A percentile compares a stretch with the other conserved stretches of the same genome.
Evolutionary conservation across 148 eudicot species (phyloP).

Genomic region (Rhododendron ferrugineum): DNA sequence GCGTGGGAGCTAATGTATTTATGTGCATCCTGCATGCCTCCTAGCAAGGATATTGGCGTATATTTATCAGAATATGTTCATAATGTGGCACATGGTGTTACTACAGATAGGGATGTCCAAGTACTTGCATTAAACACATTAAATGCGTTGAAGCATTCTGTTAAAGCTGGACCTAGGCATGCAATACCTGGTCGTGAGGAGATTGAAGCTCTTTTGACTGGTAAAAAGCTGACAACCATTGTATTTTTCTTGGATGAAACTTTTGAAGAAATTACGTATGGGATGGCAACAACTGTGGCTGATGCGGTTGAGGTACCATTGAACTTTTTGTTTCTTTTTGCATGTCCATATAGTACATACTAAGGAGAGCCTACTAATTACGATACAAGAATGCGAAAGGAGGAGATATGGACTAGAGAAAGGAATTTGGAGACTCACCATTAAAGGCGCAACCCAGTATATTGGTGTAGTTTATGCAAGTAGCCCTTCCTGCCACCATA

Average conservation of each 20-base stretch:
- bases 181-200: constrained; percentile 87
- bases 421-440: neutral
- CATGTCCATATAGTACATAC: neutral
- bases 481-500: neutral
- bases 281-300: constrained; percentile 93
- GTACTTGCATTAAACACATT: constrained; percentile 75
- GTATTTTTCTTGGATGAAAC: constrained; percentile 98
- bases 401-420: neutral
- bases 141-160: constrained; percentile 81
- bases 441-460: neutral
- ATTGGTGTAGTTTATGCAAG: neutral
- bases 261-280: constrained; percentile 92
- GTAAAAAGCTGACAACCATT: constrained; percentile 85
- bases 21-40: constrained; percentile 99
- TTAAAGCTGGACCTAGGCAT: constrained; percentile 95
- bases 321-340: neutral
- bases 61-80: constrained; percentile 91
- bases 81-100: constrained; percentile 63
- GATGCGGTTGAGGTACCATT: constrained; percentile 91
- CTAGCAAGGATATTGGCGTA: constrained; percentile 93
- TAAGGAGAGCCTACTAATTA: neutral
- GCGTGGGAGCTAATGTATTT: constrained; percentile 98
- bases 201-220: constrained; percentile 85
- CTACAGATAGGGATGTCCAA: constrained; percentile 68
- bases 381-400: neutral